Conservation (phyloP, 2,329 filamentous ascomycete species). For the Fusarium miscanthi region DNA sequence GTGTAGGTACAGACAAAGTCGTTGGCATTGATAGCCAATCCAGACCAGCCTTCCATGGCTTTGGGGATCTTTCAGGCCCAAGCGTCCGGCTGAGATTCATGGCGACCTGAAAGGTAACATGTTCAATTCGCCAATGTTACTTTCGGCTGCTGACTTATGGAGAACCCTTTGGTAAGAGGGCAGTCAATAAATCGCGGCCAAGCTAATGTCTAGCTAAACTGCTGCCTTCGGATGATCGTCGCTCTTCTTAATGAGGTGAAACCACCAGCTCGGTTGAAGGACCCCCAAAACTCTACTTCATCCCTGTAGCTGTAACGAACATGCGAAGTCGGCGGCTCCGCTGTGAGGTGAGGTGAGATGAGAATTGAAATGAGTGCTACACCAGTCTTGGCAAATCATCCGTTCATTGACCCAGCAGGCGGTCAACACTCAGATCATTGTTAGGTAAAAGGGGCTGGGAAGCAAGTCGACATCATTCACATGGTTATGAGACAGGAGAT, state of each 20-base stretch:
- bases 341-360: conserved; percentile 23
- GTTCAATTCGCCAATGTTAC: conserved; percentile 27
- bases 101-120: conserved; percentile 27
- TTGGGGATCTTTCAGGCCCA: conserved; percentile 20
- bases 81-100: conserved; percentile 27
- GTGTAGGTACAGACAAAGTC: conserved; percentile 16
- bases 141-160: conserved; percentile 28
- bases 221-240: conserved; percentile 34
- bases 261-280: conserved; percentile 34
- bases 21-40: neutral
- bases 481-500: conserved; percentile 1
- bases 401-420: conserved; percentile 5
- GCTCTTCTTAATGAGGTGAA: conserved; percentile 24
- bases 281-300: conserved; percentile 12
- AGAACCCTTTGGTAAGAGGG: conserved; percentile 18
- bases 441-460: conserved; percentile 19
- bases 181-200: conserved; percentile 10
- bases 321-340: conserved; percentile 18
- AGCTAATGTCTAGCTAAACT: conserved; percentile 10
- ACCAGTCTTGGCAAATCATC: conserved; percentile 29
- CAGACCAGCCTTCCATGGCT: conserved; percentile 4
- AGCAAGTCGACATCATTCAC: conserved; percentile 9
- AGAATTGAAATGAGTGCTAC: conserved; percentile 25
- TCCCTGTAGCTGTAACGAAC: conserved; percentile 25
- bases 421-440: neutral